phyloP scores from a whole-genome alignment of 2,329 filamentous ascomycete genomes.

The Venturia pyrina region DNA sequence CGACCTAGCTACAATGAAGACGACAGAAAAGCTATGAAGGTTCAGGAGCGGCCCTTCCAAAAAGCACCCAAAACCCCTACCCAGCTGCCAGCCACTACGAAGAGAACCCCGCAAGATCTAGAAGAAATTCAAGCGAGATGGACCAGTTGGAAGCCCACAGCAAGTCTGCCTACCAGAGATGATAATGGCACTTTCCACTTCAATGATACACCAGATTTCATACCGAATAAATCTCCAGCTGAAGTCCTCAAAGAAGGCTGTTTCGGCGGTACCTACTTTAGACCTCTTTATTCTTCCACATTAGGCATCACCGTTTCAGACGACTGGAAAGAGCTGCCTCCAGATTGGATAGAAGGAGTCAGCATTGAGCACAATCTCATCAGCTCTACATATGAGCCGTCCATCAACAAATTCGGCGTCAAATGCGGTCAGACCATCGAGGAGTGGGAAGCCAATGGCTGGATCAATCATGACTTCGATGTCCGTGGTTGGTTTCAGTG shows the following conservation, averaged over 20 bases:
- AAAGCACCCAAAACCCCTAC: not conserved
- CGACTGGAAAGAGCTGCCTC: slow-evolving; percentile 39
- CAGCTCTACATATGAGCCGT: slow-evolving; percentile 33
- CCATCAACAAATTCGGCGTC: slow-evolving; percentile 44
- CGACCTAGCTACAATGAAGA: slow-evolving; percentile 32
- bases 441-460: slow-evolving; percentile 45
- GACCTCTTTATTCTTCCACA: slow-evolving; percentile 35
- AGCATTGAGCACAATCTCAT: slow-evolving; percentile 31
- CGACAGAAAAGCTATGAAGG: slow-evolving; percentile 16
- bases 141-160: slow-evolving; percentile 34
- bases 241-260: slow-evolving; percentile 42
- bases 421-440: slow-evolving; percentile 44
- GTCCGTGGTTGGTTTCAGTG: slow-evolving; percentile 49
- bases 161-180: slow-evolving; percentile 32
- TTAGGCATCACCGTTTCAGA: slow-evolving; percentile 33
- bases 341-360: slow-evolving; percentile 34
- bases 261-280: slow-evolving; percentile 44
- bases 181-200: slow-evolving; percentile 38
- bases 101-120: not conserved
- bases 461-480: slow-evolving; percentile 45
- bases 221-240: slow-evolving; percentile 44
- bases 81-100: not conserved
- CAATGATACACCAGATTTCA: slow-evolving; percentile 33
- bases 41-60: not conserved
- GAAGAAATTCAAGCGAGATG: slow-evolving; percentile 27